These are phyloP conservation scores for Teratosphaeria gauchensis DNA, from an alignment of 2,329 filamentous ascomycete species.

Conservation along the genomic window DNA sequence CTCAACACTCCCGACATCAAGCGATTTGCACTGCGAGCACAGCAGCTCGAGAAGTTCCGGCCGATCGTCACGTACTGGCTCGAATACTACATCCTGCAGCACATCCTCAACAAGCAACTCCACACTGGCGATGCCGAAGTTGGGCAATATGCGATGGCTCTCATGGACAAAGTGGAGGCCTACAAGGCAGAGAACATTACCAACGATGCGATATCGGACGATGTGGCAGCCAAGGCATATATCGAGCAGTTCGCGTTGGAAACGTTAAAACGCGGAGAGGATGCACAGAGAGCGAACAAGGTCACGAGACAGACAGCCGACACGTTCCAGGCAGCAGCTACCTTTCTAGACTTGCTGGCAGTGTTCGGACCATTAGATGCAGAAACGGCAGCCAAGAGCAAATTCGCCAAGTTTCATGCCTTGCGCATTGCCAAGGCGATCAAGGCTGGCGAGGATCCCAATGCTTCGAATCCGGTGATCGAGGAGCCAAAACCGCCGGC, in stretches of 20 bases:
- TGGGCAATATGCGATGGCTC: conserved; percentile 64
- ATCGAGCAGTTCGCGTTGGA: conserved; percentile 90
- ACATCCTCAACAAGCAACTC: conserved; percentile 72
- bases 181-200: conserved; percentile 62
- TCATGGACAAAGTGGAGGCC: conserved; percentile 89
- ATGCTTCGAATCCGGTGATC: conserved; percentile 72
- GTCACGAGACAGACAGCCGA: conserved; percentile 71
- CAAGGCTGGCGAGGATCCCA: conserved; percentile 84
- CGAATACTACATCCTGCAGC: conserved; percentile 86
- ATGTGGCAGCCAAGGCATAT: conserved; percentile 78
- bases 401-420: conserved; percentile 94
- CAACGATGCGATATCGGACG: conserved; percentile 79
- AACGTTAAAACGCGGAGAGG: conserved; percentile 75
- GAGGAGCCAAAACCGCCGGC: conserved; percentile 28
- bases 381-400: conserved; percentile 77
- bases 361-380: conserved; percentile 71
- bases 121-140: conserved; percentile 71
- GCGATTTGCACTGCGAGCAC: conserved; percentile 73
- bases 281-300: conserved; percentile 63
- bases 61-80: conserved; percentile 50
- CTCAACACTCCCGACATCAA: conserved; percentile 65
- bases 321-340: conserved; percentile 84
- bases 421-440: conserved; percentile 82
- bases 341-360: conserved; percentile 78
- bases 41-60: conserved; percentile 73